phyloP scores from a whole-genome alignment of 192 early-diverging fungal species.

The Gamsiella multidivaricata region DNA sequence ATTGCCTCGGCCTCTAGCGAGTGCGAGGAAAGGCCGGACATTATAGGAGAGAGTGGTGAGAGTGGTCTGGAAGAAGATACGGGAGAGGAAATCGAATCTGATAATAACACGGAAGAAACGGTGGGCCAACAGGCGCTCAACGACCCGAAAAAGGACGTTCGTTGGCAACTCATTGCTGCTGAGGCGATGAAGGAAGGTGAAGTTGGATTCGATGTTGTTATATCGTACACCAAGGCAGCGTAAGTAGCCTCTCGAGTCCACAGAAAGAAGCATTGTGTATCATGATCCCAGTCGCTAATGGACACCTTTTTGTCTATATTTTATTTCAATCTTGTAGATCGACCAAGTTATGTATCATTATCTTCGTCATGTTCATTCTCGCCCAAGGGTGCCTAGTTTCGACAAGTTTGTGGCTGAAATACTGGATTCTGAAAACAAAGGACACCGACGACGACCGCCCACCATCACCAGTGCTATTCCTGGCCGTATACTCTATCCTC shows the following conservation, averaged over 20 bases:
- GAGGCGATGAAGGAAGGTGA: slow-evolving; percentile 21
- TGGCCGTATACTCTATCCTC: slow-evolving; percentile 18
- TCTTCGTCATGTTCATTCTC: slow-evolving; percentile 58
- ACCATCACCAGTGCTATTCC: slow-evolving; percentile 9
- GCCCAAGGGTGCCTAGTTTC: slow-evolving; percentile 59
- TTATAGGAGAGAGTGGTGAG: background rate
- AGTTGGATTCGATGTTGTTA: slow-evolving; percentile 21
- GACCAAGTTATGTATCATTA: slow-evolving; percentile 53
- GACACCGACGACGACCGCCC: slow-evolving; percentile 46
- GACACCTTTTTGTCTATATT: slow-evolving; percentile 21
- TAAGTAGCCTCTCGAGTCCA: too few species aligned
- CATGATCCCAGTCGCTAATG: slow-evolving; percentile 42
- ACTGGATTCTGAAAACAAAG: slow-evolving; percentile 62
- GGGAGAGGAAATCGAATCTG: background rate
- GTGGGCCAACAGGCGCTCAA: background rate
- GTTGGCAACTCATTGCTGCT: slow-evolving; percentile 34
- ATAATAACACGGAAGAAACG: slow-evolving; percentile 2
- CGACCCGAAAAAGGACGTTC: slow-evolving; percentile 39
- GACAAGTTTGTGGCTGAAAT: slow-evolving; percentile 69
- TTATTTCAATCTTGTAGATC: slow-evolving; percentile 1
- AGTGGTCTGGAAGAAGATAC: background rate
- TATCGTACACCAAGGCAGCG: slow-evolving; percentile 36
- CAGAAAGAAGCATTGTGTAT: background rate
- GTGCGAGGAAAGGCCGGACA: background rate
- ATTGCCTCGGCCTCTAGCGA: too few species aligned